A percentile compares a stretch with the other conserved stretches of the same genome.
Evolutionary conservation across 2,329 filamentous ascomycete genomes (phyloP).

Genomic region (Tympanopsis confertula): DNA sequence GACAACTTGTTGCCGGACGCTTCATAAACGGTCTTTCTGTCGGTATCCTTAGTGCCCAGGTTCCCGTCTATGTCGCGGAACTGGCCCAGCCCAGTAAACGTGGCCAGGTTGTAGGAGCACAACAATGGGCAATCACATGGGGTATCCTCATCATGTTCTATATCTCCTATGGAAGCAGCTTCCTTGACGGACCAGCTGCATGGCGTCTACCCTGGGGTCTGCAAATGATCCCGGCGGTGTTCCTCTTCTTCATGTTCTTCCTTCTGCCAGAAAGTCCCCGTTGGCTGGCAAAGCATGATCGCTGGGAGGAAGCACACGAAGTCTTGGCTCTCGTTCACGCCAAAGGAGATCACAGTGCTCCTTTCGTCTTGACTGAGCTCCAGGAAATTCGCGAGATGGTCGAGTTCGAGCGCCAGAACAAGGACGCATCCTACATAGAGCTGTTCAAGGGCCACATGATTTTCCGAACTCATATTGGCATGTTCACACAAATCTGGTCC

Average conservation of each 20-base stretch:
- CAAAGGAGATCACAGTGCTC: constrained; percentile 49
- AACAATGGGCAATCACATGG: constrained; percentile 33
- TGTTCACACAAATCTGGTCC: constrained; percentile 67
- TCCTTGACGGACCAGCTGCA: constrained; percentile 16
- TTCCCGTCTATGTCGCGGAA: constrained; percentile 61
- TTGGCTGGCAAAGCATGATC: constrained; percentile 36
- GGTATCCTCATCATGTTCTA: constrained; percentile 34
- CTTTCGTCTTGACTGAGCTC: constrained; percentile 57
- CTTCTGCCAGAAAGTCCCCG: constrained; percentile 35
- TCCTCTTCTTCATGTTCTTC: constrained; percentile 26
- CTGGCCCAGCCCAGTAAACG: constrained; percentile 35
- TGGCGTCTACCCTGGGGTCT: constrained; percentile 38
- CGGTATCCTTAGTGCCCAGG: constrained; percentile 62
- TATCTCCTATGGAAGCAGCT: background rate
- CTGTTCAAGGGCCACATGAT: constrained; percentile 65
- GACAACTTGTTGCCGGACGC: constrained; percentile 55
- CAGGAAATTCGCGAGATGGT: constrained; percentile 63
- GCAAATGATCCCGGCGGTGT: constrained; percentile 29
- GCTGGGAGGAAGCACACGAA: constrained; percentile 29
- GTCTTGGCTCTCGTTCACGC: constrained; percentile 47
- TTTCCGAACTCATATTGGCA: constrained; percentile 58
- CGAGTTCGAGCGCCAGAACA: constrained; percentile 60
- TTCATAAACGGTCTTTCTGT: constrained; percentile 62
- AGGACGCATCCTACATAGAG: constrained; percentile 60
- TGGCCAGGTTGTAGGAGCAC: constrained; percentile 28